These are phyloP conservation scores for Nowakowskiella sp. DNA, from an alignment of 192 early-diverging fungal species.

Conservation along the genomic window DNA sequence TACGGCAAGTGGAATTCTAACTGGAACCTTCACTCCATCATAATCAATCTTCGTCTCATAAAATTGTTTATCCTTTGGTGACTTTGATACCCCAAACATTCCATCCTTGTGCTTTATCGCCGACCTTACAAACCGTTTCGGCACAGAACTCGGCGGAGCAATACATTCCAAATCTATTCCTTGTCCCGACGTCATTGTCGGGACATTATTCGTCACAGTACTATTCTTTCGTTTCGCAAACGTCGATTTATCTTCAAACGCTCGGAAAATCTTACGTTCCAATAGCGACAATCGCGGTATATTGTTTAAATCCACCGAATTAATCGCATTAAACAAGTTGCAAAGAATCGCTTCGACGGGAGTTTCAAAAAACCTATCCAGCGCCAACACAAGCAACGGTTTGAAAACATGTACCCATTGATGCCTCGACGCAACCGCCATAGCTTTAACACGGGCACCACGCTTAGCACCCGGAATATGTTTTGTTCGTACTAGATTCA, in stretches of 20 bases:
- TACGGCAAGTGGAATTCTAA: conserved; percentile 78
- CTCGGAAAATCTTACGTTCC: conserved; percentile 78
- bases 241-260: conserved; percentile 27
- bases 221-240: conserved; percentile 1
- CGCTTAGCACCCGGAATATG: conserved; percentile 76
- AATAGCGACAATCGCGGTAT: conserved; percentile 71
- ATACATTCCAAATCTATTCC: neutral
- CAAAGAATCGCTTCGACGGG: conserved; percentile 67
- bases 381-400: conserved; percentile 79
- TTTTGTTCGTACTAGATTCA: conserved; percentile 85
- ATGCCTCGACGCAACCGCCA: conserved; percentile 86
- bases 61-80: conserved; percentile 70
- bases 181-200: neutral
- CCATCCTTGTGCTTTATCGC: neutral
- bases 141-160: neutral
- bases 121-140: neutral
- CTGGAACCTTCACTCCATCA: conserved; percentile 73
- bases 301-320: conserved; percentile 70
- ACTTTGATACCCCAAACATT: neutral
- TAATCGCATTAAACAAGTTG: conserved; percentile 72
- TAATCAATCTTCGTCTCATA: conserved; percentile 83
- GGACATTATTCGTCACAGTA: no score
- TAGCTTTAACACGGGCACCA: conserved; percentile 86
- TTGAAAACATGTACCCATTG: conserved; percentile 86
- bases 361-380: conserved; percentile 83